These are phyloP conservation scores for Lupinus albus DNA, from an alignment of 306 rosid species.

Conservation along the genomic window DNA sequence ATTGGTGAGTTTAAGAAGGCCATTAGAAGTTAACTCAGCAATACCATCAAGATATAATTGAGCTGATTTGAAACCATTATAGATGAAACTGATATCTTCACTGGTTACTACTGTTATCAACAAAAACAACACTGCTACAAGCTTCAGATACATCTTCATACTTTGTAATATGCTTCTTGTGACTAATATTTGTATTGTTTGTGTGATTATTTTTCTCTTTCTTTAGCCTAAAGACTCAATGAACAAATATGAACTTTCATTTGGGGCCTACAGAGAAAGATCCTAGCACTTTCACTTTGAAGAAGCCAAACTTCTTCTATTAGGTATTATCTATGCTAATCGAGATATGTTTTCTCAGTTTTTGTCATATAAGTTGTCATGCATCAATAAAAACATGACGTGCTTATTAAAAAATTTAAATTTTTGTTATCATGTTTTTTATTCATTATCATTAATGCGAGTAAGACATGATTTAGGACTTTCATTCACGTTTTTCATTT, in stretches of 20 bases:
- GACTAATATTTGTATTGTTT: neutral
- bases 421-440: no score
- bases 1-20: conserved; percentile 65
- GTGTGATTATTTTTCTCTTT: neutral
- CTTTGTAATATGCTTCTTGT: neutral
- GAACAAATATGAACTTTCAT: conserved; percentile 18
- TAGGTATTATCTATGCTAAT: no score
- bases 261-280: conserved; percentile 38
- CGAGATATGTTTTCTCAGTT: no score
- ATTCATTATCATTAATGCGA: no score
- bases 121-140: conserved; percentile 30
- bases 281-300: conserved; percentile 26
- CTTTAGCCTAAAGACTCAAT: neutral
- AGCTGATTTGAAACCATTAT: conserved; percentile 52
- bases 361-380: no score
- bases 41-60: conserved; percentile 53
- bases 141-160: conserved; percentile 43
- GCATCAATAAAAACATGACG: no score
- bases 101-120: conserved; percentile 33
- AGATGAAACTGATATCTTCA: conserved; percentile 49
- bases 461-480: no score
- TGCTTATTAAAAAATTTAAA: no score
- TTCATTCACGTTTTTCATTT: no score
- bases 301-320: neutral
- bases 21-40: conserved; percentile 48